Evolutionary conservation across 169 alveolate genomes (phyloP).

Genomic region (Plasmodium berghei): DNA sequence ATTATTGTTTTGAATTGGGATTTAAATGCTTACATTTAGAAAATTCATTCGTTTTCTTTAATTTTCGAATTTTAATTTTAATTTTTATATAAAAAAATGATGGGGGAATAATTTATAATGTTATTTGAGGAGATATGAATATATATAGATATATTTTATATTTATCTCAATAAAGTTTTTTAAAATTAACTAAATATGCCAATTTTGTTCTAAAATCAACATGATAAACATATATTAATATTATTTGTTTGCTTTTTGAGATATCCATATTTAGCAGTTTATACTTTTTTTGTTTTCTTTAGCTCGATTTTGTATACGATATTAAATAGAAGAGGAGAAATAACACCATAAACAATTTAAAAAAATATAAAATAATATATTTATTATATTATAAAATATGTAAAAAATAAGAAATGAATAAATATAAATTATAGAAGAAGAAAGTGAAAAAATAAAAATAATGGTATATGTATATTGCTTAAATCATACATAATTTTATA

Average conservation of each 20-base stretch:
- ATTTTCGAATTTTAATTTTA: conserved; percentile 22
- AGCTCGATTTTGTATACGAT: not conserved
- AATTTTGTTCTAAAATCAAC: conserved; percentile 28
- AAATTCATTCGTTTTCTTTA: conserved; percentile 16
- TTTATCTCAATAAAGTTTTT: not conserved
- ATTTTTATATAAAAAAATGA: not conserved
- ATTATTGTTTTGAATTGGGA: conserved; percentile 12
- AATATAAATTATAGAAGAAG: not conserved
- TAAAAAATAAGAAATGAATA: not conserved
- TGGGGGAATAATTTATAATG: not conserved
- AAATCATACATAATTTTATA: not conserved
- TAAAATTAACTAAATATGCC: not conserved
- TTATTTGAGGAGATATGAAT: conserved; percentile 1
- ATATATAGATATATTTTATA: not conserved
- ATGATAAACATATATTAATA: conserved; percentile 19
- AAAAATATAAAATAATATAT: conserved; percentile 4
- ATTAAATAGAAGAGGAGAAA: not conserved
- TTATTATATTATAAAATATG: too few species aligned
- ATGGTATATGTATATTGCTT: not conserved
- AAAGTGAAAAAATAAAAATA: not conserved
- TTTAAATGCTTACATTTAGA: not conserved
- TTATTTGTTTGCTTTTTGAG: conserved; percentile 30
- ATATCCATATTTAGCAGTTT: conserved; percentile 10
- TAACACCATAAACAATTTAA: not conserved
- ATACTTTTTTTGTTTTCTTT: conserved; percentile 7